Conservation (phyloP, 192 early-diverging fungal genomes). For the Coemansia sp. region DNA sequence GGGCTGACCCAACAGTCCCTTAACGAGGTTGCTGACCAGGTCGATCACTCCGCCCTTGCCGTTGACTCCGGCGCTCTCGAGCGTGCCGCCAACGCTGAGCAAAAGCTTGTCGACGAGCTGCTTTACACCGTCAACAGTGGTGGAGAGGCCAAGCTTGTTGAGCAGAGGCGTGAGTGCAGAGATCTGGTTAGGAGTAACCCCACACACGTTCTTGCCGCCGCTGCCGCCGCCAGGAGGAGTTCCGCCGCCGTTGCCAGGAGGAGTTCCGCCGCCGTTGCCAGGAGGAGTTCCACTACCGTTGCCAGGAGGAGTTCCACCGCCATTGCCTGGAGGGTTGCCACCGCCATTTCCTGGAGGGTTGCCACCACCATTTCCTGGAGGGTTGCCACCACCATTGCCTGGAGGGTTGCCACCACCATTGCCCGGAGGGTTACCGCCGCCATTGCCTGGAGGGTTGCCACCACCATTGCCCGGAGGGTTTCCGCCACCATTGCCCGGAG, state of each 20-base stretch:
- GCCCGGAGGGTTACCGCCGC: not conserved
- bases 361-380: not conserved
- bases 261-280: not conserved
- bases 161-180: constrained; percentile 49
- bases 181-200: constrained; percentile 38
- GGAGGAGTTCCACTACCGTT: not conserved
- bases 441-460: not conserved
- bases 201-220: constrained; percentile 28
- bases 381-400: not conserved
- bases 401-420: not conserved
- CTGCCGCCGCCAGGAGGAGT: constrained; percentile 2
- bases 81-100: constrained; percentile 26
- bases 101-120: constrained; percentile 43
- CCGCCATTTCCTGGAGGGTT: not conserved
- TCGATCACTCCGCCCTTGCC: constrained; percentile 32
- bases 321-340: not conserved
- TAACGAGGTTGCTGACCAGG: constrained; percentile 43
- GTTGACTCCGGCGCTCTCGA: constrained; percentile 33
- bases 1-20: constrained; percentile 28
- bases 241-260: not conserved
- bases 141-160: constrained; percentile 42
- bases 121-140: constrained; percentile 48
- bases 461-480: not conserved
- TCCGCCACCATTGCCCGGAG: not conserved
- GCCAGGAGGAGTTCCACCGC: not conserved